Conservation (phyloP, 306 rosid species). For the Lathyrus tuberosus region DNA sequence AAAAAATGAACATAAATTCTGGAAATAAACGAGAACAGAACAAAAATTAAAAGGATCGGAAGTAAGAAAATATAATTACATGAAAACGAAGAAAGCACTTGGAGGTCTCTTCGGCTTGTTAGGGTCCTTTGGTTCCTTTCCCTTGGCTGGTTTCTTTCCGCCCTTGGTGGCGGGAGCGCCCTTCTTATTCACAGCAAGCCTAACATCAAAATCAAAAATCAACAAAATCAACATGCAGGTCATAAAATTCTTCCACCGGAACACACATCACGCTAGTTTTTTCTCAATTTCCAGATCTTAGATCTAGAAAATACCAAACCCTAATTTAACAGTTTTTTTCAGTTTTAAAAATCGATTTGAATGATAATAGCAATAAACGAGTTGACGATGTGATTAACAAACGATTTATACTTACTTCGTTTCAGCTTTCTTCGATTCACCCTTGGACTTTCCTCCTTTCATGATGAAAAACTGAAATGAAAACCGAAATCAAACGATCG, state of each 20-base stretch:
- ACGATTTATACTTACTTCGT: conserved; percentile 57
- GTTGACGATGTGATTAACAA: neutral
- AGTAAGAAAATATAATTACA: conserved; percentile 48
- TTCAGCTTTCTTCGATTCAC: conserved; percentile 67
- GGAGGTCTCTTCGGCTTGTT: conserved; percentile 93
- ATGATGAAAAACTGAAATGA: conserved; percentile 38
- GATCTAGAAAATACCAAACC: conserved; percentile 13
- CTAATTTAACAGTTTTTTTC: neutral
- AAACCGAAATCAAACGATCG: conserved; percentile 47
- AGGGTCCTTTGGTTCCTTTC: conserved; percentile 78
- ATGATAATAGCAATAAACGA: neutral
- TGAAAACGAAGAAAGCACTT: conserved; percentile 93
- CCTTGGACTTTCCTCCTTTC: conserved; percentile 77
- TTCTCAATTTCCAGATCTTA: conserved; percentile 46
- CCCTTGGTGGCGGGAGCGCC: conserved; percentile 50
- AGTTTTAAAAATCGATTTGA: neutral
- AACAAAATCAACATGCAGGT: neutral
- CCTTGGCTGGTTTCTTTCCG: conserved; percentile 43
- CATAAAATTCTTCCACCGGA: neutral
- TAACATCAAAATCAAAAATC: neutral
- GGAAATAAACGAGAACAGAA: neutral
- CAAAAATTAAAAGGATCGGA: conserved; percentile 8
- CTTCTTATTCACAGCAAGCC: conserved; percentile 82
- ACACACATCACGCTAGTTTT: neutral
- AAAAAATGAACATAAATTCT: too few relatives aligned